Conservation (phyloP, 2,329 filamentous ascomycete genomes). For the Escovopsis sp. region DNA sequence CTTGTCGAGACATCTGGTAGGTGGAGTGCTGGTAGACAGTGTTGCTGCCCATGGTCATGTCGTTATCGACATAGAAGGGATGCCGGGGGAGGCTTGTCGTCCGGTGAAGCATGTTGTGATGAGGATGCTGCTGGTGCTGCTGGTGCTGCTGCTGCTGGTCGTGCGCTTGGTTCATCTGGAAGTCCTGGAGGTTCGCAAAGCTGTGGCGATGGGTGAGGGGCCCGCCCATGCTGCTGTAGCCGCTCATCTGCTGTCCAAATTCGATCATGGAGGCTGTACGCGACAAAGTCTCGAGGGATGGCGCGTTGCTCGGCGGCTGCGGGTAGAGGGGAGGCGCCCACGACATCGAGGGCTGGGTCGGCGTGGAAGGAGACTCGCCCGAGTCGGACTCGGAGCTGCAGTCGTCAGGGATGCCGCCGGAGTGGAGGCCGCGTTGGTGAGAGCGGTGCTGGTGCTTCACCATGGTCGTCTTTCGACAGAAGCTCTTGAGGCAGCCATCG, state of each 20-base stretch:
- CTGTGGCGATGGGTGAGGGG: slow-evolving; percentile 33
- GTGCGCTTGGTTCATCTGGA: slow-evolving; percentile 26
- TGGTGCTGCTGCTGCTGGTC: slow-evolving; percentile 18
- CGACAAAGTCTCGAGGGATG: slow-evolving; percentile 27
- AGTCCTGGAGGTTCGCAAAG: slow-evolving; percentile 29
- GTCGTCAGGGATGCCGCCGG: slow-evolving; percentile 38
- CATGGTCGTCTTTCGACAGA: slow-evolving; percentile 60
- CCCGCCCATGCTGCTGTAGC: slow-evolving; percentile 26
- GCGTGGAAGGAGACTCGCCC: slow-evolving; percentile 45
- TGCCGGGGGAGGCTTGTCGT: slow-evolving; percentile 32
- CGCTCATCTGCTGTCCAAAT: slow-evolving; percentile 35
- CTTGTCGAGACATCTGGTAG: slow-evolving; percentile 38
- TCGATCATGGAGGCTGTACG: slow-evolving; percentile 40
- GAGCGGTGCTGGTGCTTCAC: slow-evolving; percentile 51
- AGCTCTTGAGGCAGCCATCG: slow-evolving; percentile 50
- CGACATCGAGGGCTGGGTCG: slow-evolving; percentile 35
- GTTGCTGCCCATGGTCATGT: slow-evolving; percentile 44
- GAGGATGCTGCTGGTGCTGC: slow-evolving; percentile 6
- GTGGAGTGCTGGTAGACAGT: slow-evolving; percentile 25
- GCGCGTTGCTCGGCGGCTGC: slow-evolving; percentile 24
- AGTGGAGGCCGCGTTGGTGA: slow-evolving; percentile 43
- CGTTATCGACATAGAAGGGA: slow-evolving; percentile 45
- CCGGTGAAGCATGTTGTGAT: slow-evolving; percentile 32
- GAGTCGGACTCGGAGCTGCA: slow-evolving; percentile 41
- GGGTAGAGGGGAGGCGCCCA: slow-evolving; percentile 30